Evolutionary conservation across 192 early-diverging fungal genomes (phyloP).

Genomic region (Linnemannia elongata): DNA sequence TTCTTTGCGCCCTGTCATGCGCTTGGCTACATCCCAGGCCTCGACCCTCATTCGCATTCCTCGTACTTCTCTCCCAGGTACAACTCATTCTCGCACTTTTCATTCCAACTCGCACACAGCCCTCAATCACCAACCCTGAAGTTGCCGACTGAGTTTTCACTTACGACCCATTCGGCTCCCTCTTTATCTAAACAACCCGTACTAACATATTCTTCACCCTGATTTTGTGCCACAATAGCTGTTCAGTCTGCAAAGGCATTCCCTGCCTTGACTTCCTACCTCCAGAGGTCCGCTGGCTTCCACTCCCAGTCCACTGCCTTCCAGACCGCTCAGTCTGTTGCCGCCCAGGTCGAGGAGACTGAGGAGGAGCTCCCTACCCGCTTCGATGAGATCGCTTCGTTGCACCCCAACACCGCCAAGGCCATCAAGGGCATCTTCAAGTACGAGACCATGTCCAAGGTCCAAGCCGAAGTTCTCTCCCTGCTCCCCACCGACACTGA

Average conservation of each 20-base stretch:
- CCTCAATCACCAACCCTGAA: neutral
- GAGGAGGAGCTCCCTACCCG: constrained; percentile 65
- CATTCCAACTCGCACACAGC: neutral
- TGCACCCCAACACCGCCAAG: constrained; percentile 65
- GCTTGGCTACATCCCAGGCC: constrained; percentile 17
- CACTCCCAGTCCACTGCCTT: constrained; percentile 19
- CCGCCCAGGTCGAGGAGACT: neutral
- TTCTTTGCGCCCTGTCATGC: constrained; percentile 36
- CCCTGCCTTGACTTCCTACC: constrained; percentile 42
- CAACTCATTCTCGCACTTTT: neutral
- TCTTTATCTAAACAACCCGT: neutral
- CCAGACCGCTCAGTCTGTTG: constrained; percentile 30
- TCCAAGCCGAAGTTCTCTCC: constrained; percentile 87
- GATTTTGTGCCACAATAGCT: constrained; percentile 5
- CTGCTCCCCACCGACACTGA: constrained; percentile 79
- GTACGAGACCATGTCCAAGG: constrained; percentile 84
- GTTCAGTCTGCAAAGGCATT: constrained; percentile 16
- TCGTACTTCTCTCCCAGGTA: constrained; percentile 24
- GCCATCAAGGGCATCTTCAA: constrained; percentile 76
- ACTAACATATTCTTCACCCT: neutral
- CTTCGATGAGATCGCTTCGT: constrained; percentile 63
- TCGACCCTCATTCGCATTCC: constrained; percentile 17
- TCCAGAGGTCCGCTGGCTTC: constrained; percentile 33
- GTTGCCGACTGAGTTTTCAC: neutral
- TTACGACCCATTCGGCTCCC: neutral